Percentiles rank a stretch among this genome's conserved stretches.
Conservation (phyloP, 257 asterid species). For the Solanum bukasovii region DNA sequence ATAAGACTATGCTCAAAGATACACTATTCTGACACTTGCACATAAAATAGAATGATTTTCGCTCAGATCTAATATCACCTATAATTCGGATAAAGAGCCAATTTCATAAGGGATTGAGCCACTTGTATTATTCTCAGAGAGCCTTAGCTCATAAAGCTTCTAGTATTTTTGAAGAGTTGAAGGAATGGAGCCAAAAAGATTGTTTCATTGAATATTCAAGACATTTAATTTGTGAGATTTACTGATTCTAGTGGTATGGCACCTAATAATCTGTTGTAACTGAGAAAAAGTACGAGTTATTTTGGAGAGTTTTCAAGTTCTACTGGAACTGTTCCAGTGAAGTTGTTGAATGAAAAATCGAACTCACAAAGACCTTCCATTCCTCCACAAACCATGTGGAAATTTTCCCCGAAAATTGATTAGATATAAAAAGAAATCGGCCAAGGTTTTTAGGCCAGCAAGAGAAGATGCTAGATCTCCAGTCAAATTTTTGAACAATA, state of each 20-base stretch:
- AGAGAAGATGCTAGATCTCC: constrained; percentile 46
- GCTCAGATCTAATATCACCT: constrained; percentile 72
- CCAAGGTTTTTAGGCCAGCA: constrained; percentile 35
- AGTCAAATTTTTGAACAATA: constrained; percentile 50
- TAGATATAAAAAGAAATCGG: constrained; percentile 47
- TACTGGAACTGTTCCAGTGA: constrained; percentile 51
- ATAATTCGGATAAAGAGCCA: constrained; percentile 50
- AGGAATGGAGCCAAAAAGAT: constrained; percentile 56
- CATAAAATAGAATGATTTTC: constrained; percentile 18
- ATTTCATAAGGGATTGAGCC: constrained; percentile 51
- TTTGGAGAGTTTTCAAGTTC: constrained; percentile 57
- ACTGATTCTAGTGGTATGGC: constrained; percentile 61
- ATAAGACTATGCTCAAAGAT: background rate
- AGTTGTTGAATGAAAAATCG: constrained; percentile 55
- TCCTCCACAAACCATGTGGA: constrained; percentile 64
- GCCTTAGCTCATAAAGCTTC: constrained; percentile 70
- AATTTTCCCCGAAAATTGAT: constrained; percentile 35
- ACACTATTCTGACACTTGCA: background rate
- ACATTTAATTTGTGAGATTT: constrained; percentile 57
- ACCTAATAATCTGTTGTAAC: constrained; percentile 45
- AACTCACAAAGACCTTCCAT: constrained; percentile 57
- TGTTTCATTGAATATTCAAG: constrained; percentile 54
- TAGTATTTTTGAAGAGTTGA: constrained; percentile 50
- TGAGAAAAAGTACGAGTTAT: constrained; percentile 45
- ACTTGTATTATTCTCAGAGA: constrained; percentile 40